Base-by-base conservation (phyloP, 2,329 filamentous ascomycete species). In the Cordyceps farinosa region DNA sequence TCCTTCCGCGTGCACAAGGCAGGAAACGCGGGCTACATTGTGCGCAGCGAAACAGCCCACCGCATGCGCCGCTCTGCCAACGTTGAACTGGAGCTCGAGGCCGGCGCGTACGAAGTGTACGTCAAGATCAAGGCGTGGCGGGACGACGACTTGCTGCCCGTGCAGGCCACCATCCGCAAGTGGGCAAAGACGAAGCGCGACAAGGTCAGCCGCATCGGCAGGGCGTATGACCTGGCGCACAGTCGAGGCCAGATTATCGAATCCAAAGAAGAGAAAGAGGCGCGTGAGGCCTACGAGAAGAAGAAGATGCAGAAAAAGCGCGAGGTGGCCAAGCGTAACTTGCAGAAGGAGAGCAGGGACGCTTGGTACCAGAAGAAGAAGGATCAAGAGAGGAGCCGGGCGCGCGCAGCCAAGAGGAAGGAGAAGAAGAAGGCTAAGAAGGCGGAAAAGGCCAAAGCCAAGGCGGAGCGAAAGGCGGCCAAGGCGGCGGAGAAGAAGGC, bases 1-100 rank as follows among this genome's bases (percentile, higher is more conserved):
- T 78, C 80, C 48, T 84, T 87, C 69, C 80, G 84, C 15, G 69
- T 87, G 2, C 83, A 87, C 74, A 79, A 70, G 68, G 77, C 73
- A 53, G 79, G 72, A 55, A 77, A 72, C 68, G 80, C 83, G 61
- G 82, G 84, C 67, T 84, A 85, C 67, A 76, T 85, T 15, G 81
- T 85, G 15, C 80, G 83, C 68, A 84, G 80, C 63, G 79, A 84
- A 57, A 76, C 77, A 38, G 79, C 80, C 40, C 82, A 83, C 65
- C 75, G 82, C 30, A 90, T 92, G 84, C 86, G 81, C 29, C 87
- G 91, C 7, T 90, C 89, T 1, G 88, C 92, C 45, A 92, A 89
- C 57, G 87, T 90, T 1, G 91, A 95, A 72, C 80, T 95, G 9
- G 81, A 88, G 42, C 84, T 96, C 32, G 86, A 90, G 27, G 83